Evolutionary conservation across 2,329 filamentous ascomycete genomes (phyloP), one percentile per base, ranked within the genome.

Genomic region (Phyllosticta citriasiana): DNA sequence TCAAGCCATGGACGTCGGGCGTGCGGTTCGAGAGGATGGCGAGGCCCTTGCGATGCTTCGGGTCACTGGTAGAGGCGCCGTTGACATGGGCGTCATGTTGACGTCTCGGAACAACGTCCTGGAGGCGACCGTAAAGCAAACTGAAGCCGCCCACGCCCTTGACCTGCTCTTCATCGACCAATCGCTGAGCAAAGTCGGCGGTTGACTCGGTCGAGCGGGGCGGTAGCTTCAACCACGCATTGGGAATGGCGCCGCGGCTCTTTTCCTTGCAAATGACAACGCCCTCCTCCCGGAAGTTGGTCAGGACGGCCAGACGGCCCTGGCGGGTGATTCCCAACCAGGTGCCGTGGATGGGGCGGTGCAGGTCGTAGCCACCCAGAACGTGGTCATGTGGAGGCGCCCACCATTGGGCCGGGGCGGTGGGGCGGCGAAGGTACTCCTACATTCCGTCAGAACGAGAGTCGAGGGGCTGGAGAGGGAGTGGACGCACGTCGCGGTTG

Each of bases 21-120:
- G 82, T 84, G 1, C 84, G 80, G 66, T 87, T 87, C 16, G 83
- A 86, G n/a, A 87, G 76, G 51, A 86, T 78, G 0, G 80, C 81
- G 33, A 87, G 70, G 0, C 77, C 77, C n/a, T 68, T 62, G 9
- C 30, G 4, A 9, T 24, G n/a, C 26, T n/a, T 25, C 25, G 12
- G 3, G n/a, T 12, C 50, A 3, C 35, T 10, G 50, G 35, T 61
- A 24, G 51, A 22, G n/a, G 24, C 33, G 27, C 35, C 56, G 14
- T 26, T 50, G 51, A 8, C 51, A 53, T 53, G 51, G 14, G 8
- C 33, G 33, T 40, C 33, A 14, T 22, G 27, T 40, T n/a, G n/a
- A n/a, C 30, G 16, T 24, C 33, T 53, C 6, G 54, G 22, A 47
- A 69, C 68, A 16, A 72, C 70, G 63, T 82, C 77, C 30, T 78